Evolutionary conservation across 208 protist genomes (phyloP).

Genomic region (Acanthamoeba triangularis): DNA sequence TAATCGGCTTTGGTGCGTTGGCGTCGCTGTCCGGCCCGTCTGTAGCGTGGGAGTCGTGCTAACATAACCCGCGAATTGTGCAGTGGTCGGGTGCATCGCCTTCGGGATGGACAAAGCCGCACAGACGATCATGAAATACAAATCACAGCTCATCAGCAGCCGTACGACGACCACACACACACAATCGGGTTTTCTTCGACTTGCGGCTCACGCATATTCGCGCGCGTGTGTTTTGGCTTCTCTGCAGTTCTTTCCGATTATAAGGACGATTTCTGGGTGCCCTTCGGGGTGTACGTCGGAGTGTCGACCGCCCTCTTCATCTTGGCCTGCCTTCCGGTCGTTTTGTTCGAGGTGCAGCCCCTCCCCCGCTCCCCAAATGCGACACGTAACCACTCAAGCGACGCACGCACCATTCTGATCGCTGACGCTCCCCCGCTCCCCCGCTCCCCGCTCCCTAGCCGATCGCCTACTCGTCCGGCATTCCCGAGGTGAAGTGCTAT

Average conservation of each 20-base stretch:
- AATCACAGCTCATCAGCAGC: background rate
- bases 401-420: background rate
- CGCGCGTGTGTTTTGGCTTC: background rate
- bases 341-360: background rate
- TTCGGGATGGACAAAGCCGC: slow-evolving; percentile 38
- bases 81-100: slow-evolving; percentile 45
- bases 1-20: slow-evolving; percentile 12
- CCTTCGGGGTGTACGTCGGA: slow-evolving; percentile 46
- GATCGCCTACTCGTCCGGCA: slow-evolving; percentile 55
- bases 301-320: slow-evolving; percentile 50
- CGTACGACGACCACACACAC: background rate
- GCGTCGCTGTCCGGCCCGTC: background rate
- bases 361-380: background rate
- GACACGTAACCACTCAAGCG: background rate
- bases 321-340: slow-evolving; percentile 48
- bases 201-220: background rate
- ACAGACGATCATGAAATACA: slow-evolving; percentile 20
- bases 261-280: slow-evolving; percentile 44
- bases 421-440: background rate
- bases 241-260: background rate
- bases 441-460: background rate
- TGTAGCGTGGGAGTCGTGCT: background rate
- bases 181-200: background rate
- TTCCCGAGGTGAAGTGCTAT: slow-evolving; percentile 44
- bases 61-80: background rate